Percentiles rank a stretch among this genome's conserved stretches.
Evolutionary conservation across 139 green algal genomes (phyloP).

Genomic region (Closterium sp.): DNA sequence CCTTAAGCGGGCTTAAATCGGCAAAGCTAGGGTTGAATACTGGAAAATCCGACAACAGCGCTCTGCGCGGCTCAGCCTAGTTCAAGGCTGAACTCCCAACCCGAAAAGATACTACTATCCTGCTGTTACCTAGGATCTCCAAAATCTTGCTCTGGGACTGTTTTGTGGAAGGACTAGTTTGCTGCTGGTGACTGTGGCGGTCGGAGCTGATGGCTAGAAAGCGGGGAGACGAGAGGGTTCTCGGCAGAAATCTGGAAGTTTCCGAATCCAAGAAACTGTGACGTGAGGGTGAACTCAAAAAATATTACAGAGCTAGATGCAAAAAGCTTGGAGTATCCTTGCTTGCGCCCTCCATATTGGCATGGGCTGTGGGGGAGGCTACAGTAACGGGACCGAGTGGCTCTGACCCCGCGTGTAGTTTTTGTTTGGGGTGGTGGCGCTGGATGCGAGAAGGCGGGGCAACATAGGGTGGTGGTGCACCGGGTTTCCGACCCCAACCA

Average conservation of each 20-base stretch:
- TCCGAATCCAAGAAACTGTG: neutral
- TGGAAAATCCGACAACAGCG: neutral
- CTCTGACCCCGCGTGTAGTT: neutral
- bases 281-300: too few species aligned
- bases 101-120: neutral
- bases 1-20: neutral
- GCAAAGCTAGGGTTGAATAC: neutral
- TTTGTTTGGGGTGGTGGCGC: neutral
- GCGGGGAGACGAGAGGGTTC: neutral
- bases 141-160: neutral
- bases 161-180: neutral
- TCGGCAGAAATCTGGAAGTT: neutral
- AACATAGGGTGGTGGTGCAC: too few species aligned
- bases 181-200: neutral
- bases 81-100: neutral
- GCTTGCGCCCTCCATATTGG: neutral
- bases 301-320: too few species aligned
- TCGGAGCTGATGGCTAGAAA: too few species aligned
- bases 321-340: neutral
- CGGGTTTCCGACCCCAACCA: too few species aligned
- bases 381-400: neutral
- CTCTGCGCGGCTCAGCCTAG: neutral
- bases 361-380: neutral
- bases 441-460: too few species aligned
- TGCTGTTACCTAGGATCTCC: neutral